These are phyloP conservation scores for Dioszegia aurantiaca DNA, from an alignment of 768 basidiomycete genomes.

Conservation along the genomic window DNA sequence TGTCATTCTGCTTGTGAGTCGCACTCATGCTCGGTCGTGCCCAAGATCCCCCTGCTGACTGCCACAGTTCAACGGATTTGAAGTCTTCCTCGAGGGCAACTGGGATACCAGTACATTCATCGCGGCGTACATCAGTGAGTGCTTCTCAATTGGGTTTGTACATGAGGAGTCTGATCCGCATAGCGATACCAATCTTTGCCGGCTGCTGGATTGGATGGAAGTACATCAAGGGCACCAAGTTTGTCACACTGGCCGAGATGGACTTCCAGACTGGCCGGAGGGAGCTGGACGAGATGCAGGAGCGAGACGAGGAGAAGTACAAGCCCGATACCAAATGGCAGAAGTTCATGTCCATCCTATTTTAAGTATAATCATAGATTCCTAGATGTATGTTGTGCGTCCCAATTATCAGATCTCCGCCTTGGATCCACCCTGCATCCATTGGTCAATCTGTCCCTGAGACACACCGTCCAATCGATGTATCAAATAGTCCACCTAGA, in stretches of 20 bases:
- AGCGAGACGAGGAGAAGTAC: conserved; percentile 32
- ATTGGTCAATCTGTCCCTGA: conserved; percentile 70
- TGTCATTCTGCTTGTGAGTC: conserved; percentile 35
- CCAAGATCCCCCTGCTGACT: not conserved
- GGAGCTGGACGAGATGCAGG: conserved; percentile 51
- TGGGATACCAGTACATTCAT: conserved; percentile 51
- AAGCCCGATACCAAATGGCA: conserved; percentile 32
- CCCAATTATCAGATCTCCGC: conserved; percentile 52
- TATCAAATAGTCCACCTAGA: conserved; percentile 91
- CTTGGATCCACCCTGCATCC: conserved; percentile 54
- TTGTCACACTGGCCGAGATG: conserved; percentile 47
- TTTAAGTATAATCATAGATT: conserved; percentile 53
- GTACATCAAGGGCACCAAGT: conserved; percentile 45
- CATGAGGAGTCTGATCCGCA: not conserved
- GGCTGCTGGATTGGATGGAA: conserved; percentile 51
- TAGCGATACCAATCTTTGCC: conserved; percentile 51
- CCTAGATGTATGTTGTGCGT: conserved; percentile 54
- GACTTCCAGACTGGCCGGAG: conserved; percentile 50
- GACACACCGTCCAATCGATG: conserved; percentile 81
- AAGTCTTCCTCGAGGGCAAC: conserved; percentile 40
- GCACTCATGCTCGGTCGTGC: not conserved
- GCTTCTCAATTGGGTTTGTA: no score
- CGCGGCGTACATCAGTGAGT: conserved; percentile 50
- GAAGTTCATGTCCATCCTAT: conserved; percentile 33
- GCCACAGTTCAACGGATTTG: conserved; percentile 16